Evolutionary conservation across 371 early-diverging fungal genomes (phyloP).

Genomic region (Nosema muscidifuracis): DNA sequence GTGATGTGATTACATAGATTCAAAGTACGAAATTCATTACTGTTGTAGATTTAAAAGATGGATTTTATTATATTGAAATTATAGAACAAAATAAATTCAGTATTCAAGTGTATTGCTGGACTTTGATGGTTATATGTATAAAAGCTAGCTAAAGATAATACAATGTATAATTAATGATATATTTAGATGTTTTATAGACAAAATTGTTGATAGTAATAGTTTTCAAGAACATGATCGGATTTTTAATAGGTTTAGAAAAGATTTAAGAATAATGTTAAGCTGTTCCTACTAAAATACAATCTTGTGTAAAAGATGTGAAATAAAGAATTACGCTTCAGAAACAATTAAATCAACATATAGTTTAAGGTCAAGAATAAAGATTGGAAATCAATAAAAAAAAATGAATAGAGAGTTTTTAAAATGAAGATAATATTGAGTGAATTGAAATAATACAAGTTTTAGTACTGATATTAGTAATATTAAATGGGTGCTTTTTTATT

Average conservation of each 20-base stretch:
- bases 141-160: slow-evolving; percentile 36
- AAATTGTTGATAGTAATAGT: neutral
- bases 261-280: neutral
- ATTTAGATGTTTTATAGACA: slow-evolving; percentile 5
- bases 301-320: slow-evolving; percentile 15
- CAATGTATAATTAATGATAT: slow-evolving; percentile 44
- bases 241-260: neutral
- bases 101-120: slow-evolving; percentile 30
- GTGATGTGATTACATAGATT: neutral
- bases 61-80: slow-evolving; percentile 49
- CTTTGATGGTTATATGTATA: slow-evolving; percentile 32
- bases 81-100: slow-evolving; percentile 27
- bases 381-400: neutral
- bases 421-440: slow-evolving; percentile 12
- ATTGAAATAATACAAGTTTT: slow-evolving; percentile 20
- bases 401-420: neutral
- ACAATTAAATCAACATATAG: neutral
- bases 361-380: slow-evolving; percentile 9
- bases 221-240: neutral
- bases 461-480: slow-evolving; percentile 39
- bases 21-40: slow-evolving; percentile 30
- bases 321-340: slow-evolving; percentile 4
- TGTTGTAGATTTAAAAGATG: no score
- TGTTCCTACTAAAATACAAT: slow-evolving; percentile 31
- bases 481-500: slow-evolving; percentile 26